Conservation (phyloP, 306 rosid species). For the Astragalus glycyphyllos region DNA sequence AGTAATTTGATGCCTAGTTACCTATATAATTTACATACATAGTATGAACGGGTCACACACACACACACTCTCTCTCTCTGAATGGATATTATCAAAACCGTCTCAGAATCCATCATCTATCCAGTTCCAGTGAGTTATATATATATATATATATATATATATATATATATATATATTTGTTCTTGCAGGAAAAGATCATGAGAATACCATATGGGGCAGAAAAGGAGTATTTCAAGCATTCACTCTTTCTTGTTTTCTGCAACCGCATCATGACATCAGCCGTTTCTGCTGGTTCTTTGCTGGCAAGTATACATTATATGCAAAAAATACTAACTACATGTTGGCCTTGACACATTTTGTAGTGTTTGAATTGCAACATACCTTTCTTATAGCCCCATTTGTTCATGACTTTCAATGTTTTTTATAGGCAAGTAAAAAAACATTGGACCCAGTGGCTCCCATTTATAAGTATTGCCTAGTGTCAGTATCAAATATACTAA, state of each 20-base stretch:
- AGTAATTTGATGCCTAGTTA: slow-evolving; percentile 27
- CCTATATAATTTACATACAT: slow-evolving; percentile 5
- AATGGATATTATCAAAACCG: slow-evolving; percentile 19
- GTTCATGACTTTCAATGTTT: slow-evolving; percentile 30
- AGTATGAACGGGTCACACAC: not conserved
- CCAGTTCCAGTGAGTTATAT: slow-evolving; percentile 3
- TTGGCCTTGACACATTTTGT: slow-evolving; percentile 9
- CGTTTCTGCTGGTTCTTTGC: slow-evolving; percentile 81
- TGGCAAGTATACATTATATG: slow-evolving; percentile 54
- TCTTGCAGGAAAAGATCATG: slow-evolving; percentile 95
- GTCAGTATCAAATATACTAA: slow-evolving; percentile 81
- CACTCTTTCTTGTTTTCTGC: slow-evolving; percentile 92
- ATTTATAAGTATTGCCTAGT: slow-evolving; percentile 81
- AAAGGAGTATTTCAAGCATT: slow-evolving; percentile 74
- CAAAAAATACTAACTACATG: slow-evolving; percentile 13
- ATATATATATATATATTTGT: slow-evolving; percentile 27
- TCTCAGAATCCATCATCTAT: slow-evolving; percentile 34
- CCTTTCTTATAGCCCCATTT: slow-evolving; percentile 11
- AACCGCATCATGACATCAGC: slow-evolving; percentile 93
- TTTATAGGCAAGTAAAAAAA: slow-evolving; percentile 78
- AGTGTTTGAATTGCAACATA: slow-evolving; percentile 19
- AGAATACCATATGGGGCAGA: slow-evolving; percentile 85
- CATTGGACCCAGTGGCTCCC: slow-evolving; percentile 86
- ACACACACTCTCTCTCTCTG: too few relatives aligned
- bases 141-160: slow-evolving; percentile 35